These are phyloP conservation scores for Luzula sylvatica DNA, from an alignment of 176 grass and related monocot genomes.

Conservation along the genomic window DNA sequence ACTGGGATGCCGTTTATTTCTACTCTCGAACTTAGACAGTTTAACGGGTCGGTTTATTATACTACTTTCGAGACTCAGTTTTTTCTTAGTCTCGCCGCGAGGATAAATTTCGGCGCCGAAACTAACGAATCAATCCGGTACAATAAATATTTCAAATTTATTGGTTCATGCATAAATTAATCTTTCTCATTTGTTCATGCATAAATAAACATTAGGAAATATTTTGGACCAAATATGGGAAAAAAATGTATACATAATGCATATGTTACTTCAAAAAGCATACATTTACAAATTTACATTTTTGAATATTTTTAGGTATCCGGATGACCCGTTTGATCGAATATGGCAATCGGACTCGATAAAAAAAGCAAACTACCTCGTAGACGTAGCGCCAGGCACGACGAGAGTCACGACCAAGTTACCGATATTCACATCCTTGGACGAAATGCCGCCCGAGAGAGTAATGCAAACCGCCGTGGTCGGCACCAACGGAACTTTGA, in stretches of 20 bases:
- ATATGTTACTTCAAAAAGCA: not conserved
- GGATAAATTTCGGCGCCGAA: conserved; percentile 84
- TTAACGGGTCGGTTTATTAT: conserved; percentile 84
- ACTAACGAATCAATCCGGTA: conserved; percentile 79
- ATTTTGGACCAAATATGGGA: too few relatives aligned
- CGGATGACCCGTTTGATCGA: conserved; percentile 95
- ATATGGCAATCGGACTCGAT: conserved; percentile 89
- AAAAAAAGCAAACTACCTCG: conserved; percentile 81
- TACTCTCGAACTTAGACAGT: conserved; percentile 74
- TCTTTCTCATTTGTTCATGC: too few relatives aligned
- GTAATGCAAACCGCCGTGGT: conserved; percentile 97
- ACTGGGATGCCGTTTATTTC: conserved; percentile 89
- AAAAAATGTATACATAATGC: too few relatives aligned
- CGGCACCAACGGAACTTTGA: conserved; percentile 78
- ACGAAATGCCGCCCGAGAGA: conserved; percentile 71
- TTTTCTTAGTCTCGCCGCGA: conserved; percentile 67
- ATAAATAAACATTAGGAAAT: too few relatives aligned
- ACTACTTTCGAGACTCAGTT: conserved; percentile 56
- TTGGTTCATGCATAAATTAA: too few relatives aligned
- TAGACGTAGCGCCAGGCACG: conserved; percentile 89
- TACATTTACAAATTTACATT: too few relatives aligned
- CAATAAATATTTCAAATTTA: not conserved
- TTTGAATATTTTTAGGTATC: conserved; percentile 65
- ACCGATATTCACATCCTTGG: conserved; percentile 48
- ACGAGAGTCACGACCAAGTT: conserved; percentile 54